phyloP scores from a whole-genome alignment of 176 grass and related monocot species.

The Juncus effusus region DNA sequence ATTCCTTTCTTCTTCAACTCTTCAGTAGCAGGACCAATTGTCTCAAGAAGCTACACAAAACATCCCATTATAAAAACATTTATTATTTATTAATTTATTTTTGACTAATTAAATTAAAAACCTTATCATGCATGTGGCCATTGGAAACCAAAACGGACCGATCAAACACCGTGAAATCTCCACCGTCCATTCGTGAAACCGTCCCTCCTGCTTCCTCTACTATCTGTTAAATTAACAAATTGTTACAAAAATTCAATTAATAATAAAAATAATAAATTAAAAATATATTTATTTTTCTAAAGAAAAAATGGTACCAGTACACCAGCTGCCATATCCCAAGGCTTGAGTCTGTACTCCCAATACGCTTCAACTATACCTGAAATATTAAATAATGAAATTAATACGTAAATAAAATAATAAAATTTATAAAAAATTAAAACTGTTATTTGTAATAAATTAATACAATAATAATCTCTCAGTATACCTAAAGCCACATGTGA shows the following conservation, averaged over 20 bases:
- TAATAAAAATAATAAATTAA: constrained; percentile 12
- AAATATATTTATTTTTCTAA: not conserved
- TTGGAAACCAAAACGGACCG: constrained; percentile 92
- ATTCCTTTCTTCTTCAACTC: constrained; percentile 95
- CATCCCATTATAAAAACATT: constrained; percentile 1
- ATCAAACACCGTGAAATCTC: constrained; percentile 86
- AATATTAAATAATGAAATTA: too few relatives aligned
- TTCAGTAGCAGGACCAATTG: constrained; percentile 74
- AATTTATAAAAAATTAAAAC: too few relatives aligned
- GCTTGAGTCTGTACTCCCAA: constrained; percentile 96
- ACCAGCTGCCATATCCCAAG: constrained; percentile 97
- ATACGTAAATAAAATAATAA: too few relatives aligned
- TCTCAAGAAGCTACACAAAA: constrained; percentile 75
- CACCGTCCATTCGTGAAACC: constrained; percentile 86
- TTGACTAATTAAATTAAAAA: constrained; percentile 19
- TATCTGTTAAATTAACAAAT: constrained; percentile 43
- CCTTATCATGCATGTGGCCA: constrained; percentile 65
- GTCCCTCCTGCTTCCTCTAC: constrained; percentile 91
- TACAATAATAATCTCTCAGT: too few relatives aligned
- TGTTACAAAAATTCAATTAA: not conserved
- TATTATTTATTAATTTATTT: constrained; percentile 6
- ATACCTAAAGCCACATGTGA: constrained; percentile 76
- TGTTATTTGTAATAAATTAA: too few relatives aligned
- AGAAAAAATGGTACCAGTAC: constrained; percentile 53
- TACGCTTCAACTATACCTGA: constrained; percentile 59